These are phyloP conservation scores for Rubus idaeus DNA, from an alignment of 306 rosid genomes.

Conservation along the genomic window DNA sequence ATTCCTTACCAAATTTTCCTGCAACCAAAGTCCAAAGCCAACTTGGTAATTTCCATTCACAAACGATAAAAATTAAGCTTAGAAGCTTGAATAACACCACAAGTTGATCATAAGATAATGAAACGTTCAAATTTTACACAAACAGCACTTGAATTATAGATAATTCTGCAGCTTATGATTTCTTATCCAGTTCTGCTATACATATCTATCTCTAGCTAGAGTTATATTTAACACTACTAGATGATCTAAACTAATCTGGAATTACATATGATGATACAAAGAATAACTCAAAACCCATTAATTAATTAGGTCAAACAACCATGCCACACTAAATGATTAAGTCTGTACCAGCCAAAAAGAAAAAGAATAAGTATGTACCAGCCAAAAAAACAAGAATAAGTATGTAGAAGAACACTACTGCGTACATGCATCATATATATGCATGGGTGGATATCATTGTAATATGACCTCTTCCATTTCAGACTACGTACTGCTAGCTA, in stretches of 20 bases:
- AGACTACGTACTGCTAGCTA: background rate
- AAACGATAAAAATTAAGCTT: background rate
- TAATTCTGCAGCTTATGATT: background rate
- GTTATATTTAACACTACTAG: background rate
- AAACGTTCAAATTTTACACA: background rate
- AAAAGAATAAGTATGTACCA: no score
- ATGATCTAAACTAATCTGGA: background rate
- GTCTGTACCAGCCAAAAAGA: no score
- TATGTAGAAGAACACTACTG: no score
- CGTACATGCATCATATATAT: no score
- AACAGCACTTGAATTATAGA: background rate
- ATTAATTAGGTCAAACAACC: no score
- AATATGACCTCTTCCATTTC: background rate
- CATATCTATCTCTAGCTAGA: no score
- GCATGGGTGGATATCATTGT: background rate
- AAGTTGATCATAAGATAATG: background rate
- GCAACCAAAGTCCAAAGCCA: background rate
- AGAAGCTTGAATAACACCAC: background rate
- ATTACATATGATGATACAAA: background rate
- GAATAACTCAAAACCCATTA: background rate
- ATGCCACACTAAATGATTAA: no score
- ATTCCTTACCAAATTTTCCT: background rate
- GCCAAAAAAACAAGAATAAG: no score
- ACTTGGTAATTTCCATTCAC: background rate
- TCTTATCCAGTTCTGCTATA: no score